These are phyloP conservation scores for Paecilomyces variotii DNA, from an alignment of 2,329 filamentous ascomycete genomes.

Conservation along the genomic window DNA sequence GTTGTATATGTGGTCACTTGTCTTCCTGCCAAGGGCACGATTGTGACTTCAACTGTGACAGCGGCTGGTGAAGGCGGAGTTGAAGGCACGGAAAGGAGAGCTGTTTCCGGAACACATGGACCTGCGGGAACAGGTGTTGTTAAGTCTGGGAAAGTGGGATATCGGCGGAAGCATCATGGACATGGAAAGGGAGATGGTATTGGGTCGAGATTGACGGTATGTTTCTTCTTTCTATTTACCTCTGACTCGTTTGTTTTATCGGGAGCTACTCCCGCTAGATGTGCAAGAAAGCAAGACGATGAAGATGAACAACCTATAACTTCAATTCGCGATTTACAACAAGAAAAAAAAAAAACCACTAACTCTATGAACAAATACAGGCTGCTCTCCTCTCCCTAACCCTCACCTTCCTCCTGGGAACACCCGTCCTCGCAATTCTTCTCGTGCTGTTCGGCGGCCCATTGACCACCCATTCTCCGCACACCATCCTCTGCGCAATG, in stretches of 20 bases:
- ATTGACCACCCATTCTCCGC: conserved; percentile 66
- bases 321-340: neutral
- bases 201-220: conserved; percentile 20
- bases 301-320: conserved; percentile 3
- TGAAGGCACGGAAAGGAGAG: conserved; percentile 2
- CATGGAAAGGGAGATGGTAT: conserved; percentile 10
- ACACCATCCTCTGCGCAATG: conserved; percentile 71
- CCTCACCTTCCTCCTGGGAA: conserved; percentile 42
- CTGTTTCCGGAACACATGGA: neutral
- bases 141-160: conserved; percentile 10
- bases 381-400: conserved; percentile 63
- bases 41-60: neutral
- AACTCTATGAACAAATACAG: conserved; percentile 37
- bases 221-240: neutral
- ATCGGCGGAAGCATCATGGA: conserved; percentile 14
- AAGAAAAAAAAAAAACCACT: no score
- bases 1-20: conserved; percentile 50
- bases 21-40: conserved; percentile 45
- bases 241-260: neutral
- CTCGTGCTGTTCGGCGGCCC: conserved; percentile 89
- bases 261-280: neutral
- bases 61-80: neutral
- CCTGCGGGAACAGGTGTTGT: neutral
- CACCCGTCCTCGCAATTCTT: conserved; percentile 50
- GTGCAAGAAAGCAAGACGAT: neutral